phyloP scores from a whole-genome alignment of 1,284 basidiomycete species.

The Ceratobasidium papillatum region DNA sequence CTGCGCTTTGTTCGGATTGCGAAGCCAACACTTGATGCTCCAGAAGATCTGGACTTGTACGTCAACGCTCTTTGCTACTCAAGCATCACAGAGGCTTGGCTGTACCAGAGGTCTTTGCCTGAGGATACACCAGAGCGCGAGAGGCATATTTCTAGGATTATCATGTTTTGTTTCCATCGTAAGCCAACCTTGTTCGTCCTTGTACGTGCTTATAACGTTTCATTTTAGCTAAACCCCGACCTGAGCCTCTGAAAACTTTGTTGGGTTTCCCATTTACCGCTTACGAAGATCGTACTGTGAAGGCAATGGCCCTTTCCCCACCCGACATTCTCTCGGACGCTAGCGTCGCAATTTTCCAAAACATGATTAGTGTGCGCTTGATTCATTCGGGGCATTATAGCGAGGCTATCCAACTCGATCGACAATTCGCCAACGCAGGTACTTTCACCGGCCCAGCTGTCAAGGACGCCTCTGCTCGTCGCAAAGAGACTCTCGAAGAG shows the following conservation, averaged over 20 bases:
- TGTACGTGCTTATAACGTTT: constrained; percentile 29
- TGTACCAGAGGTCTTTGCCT: constrained; percentile 71
- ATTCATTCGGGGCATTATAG: constrained; percentile 77
- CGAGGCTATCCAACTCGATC: constrained; percentile 78
- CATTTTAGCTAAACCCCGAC: constrained; percentile 64
- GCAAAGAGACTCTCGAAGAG: constrained; percentile 72
- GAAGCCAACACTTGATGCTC: constrained; percentile 70
- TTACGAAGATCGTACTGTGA: constrained; percentile 68
- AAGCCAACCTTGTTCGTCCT: constrained; percentile 50
- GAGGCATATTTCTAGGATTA: constrained; percentile 65
- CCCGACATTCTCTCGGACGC: constrained; percentile 59
- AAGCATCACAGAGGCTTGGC: constrained; percentile 74
- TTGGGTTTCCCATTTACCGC: constrained; percentile 68
- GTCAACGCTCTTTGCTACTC: constrained; percentile 68
- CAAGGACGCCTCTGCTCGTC: constrained; percentile 58
- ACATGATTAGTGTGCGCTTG: constrained; percentile 81
- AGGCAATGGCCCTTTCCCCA: constrained; percentile 65
- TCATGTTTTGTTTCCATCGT: constrained; percentile 75
- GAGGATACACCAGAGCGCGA: constrained; percentile 58
- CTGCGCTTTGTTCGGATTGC: constrained; percentile 73
- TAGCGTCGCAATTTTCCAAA: constrained; percentile 72
- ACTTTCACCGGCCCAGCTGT: constrained; percentile 47
- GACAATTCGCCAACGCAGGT: constrained; percentile 57
- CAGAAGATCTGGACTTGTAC: constrained; percentile 72
- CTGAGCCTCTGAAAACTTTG: constrained; percentile 64